Base-by-base conservation (phyloP, 2,329 filamentous ascomycete species). In the Hypoxylon sp. region DNA sequence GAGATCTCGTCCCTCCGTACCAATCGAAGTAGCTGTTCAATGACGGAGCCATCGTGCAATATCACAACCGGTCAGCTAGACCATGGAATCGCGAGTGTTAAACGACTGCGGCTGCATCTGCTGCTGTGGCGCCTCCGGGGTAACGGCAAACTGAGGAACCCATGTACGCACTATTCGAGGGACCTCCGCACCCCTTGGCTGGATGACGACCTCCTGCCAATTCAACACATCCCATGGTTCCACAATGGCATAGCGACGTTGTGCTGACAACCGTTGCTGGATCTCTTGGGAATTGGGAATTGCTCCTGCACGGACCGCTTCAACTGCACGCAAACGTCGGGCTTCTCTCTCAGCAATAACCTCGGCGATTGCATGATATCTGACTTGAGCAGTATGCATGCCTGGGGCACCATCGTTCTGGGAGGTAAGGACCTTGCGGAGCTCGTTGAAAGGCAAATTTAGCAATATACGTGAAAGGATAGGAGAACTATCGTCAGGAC, bases 361-460 rank as follows among this genome's bases (percentile, higher is more conserved):
- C 8, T 79, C 78, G 27, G 79, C 78, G 52, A 88, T 81, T 14
- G 85, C 80, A 7, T 81, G 81, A 61, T 83, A 81, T 19, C 85
- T 80, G 25, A 82, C 76, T 61, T 83, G 79, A 1, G 79, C 78
- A 39, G 79, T 84, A 25, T 83, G 80, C 82, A 84, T 87, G 21
- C 81, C 84, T n/a, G 81, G 80, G 29, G 81, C 78, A 43, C 85
- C 86, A 7, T 89, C 82, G 25, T 82, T 82, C 11, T 81, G 82
- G 53, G 88, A 87, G 71, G 91, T 89, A 32, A 94, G 81, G 1
- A 92, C 78, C 63, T 84, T 83, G 76, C 91, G 89, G 23, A 94
- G 81, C 27, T 90, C 80, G 12, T 85, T 81, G 70, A 91, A 91
- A 0, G 91, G 91, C 5, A 94, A 79, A 41, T 91, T 92, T 55